Evolutionary conservation across 2,329 filamentous ascomycete genomes (phyloP).

Genomic region (Epichloe baconii): DNA sequence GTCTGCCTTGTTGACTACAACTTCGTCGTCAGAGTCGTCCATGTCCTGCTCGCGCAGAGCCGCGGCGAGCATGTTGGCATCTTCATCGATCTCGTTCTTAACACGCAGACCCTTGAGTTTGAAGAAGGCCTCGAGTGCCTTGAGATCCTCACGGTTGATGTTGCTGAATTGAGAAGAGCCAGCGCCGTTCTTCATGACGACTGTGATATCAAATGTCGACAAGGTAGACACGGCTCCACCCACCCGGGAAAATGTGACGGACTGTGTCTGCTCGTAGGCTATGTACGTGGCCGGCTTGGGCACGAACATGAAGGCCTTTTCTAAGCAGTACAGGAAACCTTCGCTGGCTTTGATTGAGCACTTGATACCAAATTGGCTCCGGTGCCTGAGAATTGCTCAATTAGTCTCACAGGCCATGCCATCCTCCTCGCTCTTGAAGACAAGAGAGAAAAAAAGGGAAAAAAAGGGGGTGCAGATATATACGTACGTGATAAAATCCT

Average conservation of each 20-base stretch:
- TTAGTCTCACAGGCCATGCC: neutral
- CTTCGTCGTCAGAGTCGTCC: constrained; percentile 72
- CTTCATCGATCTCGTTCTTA: constrained; percentile 98
- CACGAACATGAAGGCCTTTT: constrained; percentile 98
- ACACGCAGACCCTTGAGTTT: constrained; percentile 88
- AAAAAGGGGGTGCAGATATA: neutral
- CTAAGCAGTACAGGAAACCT: constrained; percentile 89
- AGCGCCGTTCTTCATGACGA: constrained; percentile 74
- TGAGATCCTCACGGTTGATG: constrained; percentile 96
- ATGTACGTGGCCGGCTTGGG: constrained; percentile 97
- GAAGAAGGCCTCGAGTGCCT: constrained; percentile 94
- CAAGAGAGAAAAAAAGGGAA: neutral
- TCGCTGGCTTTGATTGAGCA: constrained; percentile 99
- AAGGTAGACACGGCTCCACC: constrained; percentile 87
- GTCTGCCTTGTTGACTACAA: constrained; percentile 55
- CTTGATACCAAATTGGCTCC: constrained; percentile 89
- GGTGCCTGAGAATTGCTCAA: constrained; percentile 43
- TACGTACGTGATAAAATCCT: constrained; percentile 71
- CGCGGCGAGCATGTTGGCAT: constrained; percentile 66
- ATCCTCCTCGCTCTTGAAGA: neutral
- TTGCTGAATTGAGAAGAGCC: constrained; percentile 96
- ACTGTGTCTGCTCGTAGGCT: constrained; percentile 81
- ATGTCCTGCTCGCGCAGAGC: constrained; percentile 76
- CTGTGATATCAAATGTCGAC: constrained; percentile 93
- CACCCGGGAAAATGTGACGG: constrained; percentile 90